These are phyloP conservation scores for Backusella tarrabulga DNA, from an alignment of 192 early-diverging fungal genomes.

Conservation along the genomic window DNA sequence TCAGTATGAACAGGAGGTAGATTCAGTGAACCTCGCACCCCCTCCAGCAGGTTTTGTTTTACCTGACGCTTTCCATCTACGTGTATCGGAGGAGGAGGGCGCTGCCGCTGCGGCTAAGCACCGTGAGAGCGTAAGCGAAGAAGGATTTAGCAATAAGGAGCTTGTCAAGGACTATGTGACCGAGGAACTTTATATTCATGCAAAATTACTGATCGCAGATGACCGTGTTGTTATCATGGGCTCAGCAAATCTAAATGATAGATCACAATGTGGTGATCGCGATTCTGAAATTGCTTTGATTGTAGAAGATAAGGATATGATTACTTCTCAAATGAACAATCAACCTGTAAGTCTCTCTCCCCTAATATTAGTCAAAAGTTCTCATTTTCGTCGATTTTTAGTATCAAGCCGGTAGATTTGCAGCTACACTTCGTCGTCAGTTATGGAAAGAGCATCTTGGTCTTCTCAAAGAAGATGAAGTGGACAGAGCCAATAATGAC, in stretches of 20 bases:
- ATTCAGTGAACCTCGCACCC: not conserved
- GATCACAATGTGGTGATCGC: conserved; percentile 80
- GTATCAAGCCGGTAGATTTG: conserved; percentile 77
- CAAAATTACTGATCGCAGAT: conserved; percentile 86
- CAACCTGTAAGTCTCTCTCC: conserved; percentile 35
- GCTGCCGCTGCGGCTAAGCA: not conserved
- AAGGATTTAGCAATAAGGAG: conserved; percentile 7
- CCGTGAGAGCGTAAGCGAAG: not conserved
- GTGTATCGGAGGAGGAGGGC: not conserved
- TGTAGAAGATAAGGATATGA: conserved; percentile 67
- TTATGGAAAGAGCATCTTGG: conserved; percentile 88
- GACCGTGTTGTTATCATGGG: conserved; percentile 83
- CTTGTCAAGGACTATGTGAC: conserved; percentile 55
- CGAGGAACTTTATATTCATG: conserved; percentile 86
- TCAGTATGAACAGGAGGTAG: not conserved
- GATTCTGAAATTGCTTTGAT: conserved; percentile 88
- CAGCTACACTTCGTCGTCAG: conserved; percentile 67
- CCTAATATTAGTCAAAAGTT: conserved; percentile 16
- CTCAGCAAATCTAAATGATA: conserved; percentile 89
- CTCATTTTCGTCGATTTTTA: conserved; percentile 16
- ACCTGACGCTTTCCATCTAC: not conserved
- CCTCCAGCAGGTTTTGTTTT: not conserved
- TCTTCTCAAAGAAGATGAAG: conserved; percentile 48
- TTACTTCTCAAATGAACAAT: conserved; percentile 74
- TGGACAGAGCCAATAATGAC: conserved; percentile 28